Conservation (phyloP, 176 grass and related monocot species). For the Saccharum officinarum region DNA sequence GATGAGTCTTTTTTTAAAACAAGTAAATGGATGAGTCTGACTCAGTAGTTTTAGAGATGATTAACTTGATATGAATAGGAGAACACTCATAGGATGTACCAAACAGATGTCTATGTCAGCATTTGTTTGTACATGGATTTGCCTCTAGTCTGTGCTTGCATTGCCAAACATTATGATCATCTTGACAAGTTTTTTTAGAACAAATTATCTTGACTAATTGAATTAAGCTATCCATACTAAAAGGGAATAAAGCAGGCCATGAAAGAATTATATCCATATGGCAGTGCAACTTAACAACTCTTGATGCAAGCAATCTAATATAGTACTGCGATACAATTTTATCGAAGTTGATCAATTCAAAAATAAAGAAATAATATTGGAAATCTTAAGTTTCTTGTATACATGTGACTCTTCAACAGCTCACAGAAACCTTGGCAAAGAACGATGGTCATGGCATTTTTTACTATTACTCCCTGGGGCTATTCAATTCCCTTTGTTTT, state of each 20-base stretch:
- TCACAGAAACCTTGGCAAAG: neutral
- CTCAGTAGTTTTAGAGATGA: conserved; percentile 3
- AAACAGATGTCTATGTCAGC: neutral
- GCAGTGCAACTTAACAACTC: neutral
- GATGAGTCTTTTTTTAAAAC: neutral
- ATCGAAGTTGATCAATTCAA: neutral
- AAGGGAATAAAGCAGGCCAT: neutral
- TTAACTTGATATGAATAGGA: conserved; percentile 1
- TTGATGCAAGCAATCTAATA: neutral
- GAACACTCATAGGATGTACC: neutral
- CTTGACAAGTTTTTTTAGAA: neutral
- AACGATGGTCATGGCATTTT: neutral
- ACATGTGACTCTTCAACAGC: neutral
- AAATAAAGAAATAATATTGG: neutral
- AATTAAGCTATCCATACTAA: neutral
- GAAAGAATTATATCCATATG: conserved; percentile 12
- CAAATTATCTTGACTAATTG: neutral
- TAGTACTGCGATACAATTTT: conserved; percentile 3
- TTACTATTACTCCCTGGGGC: neutral
- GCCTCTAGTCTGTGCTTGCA: neutral
- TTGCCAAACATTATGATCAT: neutral
- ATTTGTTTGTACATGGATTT: conserved; percentile 15
- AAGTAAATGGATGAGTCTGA: conserved; percentile 7
- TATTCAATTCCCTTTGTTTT: conserved; percentile 15
- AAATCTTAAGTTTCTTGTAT: neutral